Conservation (phyloP, 257 asterid genomes). For the Jacaranda copaia region DNA sequence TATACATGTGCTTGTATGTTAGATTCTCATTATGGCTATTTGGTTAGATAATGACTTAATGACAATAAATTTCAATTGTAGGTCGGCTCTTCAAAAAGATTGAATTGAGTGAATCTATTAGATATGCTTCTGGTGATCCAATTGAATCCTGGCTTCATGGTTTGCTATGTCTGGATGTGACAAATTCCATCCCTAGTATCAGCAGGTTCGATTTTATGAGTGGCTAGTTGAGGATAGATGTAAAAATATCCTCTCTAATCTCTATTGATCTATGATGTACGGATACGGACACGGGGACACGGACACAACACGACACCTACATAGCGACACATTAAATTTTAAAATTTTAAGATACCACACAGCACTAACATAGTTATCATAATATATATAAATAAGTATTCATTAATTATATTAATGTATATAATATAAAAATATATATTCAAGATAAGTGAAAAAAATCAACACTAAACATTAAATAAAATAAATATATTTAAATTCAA, state of each 20-base stretch:
- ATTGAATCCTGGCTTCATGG: constrained; percentile 88
- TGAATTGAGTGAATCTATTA: constrained; percentile 88
- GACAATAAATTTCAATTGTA: constrained; percentile 43
- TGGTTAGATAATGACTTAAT: constrained; percentile 30
- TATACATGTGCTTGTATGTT: neutral
- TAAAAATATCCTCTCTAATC: constrained; percentile 9
- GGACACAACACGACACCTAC: too few species aligned
- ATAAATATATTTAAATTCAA: too few species aligned
- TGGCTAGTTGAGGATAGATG: constrained; percentile 21
- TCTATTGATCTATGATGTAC: neutral
- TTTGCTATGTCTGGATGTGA: constrained; percentile 87
- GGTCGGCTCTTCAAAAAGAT: constrained; percentile 91
- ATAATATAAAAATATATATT: too few species aligned
- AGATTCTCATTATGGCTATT: constrained; percentile 22
- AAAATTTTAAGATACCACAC: too few species aligned
- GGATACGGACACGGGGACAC: too few species aligned
- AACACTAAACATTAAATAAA: too few species aligned
- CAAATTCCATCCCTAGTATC: constrained; percentile 72
- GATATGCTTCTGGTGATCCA: constrained; percentile 96
- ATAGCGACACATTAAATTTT: too few species aligned
- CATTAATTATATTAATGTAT: too few species aligned
- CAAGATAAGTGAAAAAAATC: too few species aligned
- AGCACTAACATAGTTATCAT: too few species aligned
- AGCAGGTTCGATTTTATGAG: constrained; percentile 56
- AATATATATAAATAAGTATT: too few species aligned